These are phyloP conservation scores for Ganoderma sp. DNA, from an alignment of 1,284 basidiomycete species.

Conservation along the genomic window DNA sequence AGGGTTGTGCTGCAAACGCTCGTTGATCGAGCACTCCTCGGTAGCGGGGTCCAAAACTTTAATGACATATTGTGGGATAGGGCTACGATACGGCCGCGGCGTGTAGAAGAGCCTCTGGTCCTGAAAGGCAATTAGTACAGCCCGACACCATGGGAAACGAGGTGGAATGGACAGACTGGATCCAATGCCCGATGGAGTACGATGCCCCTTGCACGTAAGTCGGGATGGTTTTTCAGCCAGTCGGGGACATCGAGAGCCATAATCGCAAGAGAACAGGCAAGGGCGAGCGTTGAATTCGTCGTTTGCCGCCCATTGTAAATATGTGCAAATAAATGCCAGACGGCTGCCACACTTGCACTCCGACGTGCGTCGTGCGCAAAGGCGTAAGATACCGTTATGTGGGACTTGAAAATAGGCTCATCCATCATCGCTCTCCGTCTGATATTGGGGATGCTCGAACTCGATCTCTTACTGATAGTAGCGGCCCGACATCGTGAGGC, in stretches of 20 bases:
- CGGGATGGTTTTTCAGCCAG: constrained; percentile 10
- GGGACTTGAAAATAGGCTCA: no score
- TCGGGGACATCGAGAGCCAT: not conserved
- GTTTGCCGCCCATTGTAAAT: no score
- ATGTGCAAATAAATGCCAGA: no score
- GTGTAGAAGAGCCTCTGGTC: not conserved
- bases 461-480: no score
- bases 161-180: not conserved
- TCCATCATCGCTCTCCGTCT: no score
- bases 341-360: no score
- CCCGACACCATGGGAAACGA: not conserved
- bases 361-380: no score
- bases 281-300: no score
- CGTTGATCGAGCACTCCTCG: not conserved
- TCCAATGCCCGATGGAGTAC: not conserved
- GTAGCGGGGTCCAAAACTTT: not conserved
- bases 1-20: not conserved
- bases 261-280: not conserved
- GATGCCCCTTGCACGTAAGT: not conserved
- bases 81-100: not conserved
- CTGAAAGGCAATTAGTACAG: not conserved
- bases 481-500: no score
- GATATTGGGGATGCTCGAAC: no score
- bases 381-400: no score
- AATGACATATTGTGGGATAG: not conserved